Percentiles rank a stretch among this genome's conserved stretches.
These are phyloP conservation scores for Colletotrichum viniferum DNA, from an alignment of 2,329 filamentous ascomycete species.

Conservation along the genomic window DNA sequence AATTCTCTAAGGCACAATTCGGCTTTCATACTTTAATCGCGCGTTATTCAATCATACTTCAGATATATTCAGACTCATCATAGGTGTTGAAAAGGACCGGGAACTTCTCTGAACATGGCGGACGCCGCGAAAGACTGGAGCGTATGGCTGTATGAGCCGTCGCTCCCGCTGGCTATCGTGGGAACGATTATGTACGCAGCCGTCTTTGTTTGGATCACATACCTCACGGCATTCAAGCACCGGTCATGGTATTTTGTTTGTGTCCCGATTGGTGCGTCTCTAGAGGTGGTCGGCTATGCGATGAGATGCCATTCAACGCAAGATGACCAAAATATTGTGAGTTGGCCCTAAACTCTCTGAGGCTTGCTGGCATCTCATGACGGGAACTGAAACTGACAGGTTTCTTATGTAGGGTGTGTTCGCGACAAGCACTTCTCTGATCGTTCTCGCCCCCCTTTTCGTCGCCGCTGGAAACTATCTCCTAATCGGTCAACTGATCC, in stretches of 20 bases:
- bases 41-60: not conserved
- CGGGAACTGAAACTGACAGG: not conserved
- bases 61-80: not conserved
- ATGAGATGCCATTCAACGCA: conserved; percentile 40
- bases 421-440: conserved; percentile 41
- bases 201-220: conserved; percentile 39
- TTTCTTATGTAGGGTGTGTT: conserved; percentile 34
- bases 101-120: not conserved
- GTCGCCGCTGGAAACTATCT: conserved; percentile 56
- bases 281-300: conserved; percentile 48
- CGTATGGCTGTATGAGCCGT: conserved; percentile 50
- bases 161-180: conserved; percentile 43
- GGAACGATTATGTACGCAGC: conserved; percentile 45
- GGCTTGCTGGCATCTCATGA: not conserved
- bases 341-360: not conserved
- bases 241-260: conserved; percentile 46
- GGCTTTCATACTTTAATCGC: not conserved
- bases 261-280: conserved; percentile 42
- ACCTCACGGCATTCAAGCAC: conserved; percentile 45
- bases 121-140: not conserved
- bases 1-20: not conserved
- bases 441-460: conserved; percentile 54
- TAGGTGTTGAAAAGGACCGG: too few relatives aligned
- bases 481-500: conserved; percentile 51
- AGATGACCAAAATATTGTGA: conserved; percentile 36